phyloP scores from a whole-genome alignment of 371 early-diverging fungal genomes.

The Mucor plumbeus region DNA sequence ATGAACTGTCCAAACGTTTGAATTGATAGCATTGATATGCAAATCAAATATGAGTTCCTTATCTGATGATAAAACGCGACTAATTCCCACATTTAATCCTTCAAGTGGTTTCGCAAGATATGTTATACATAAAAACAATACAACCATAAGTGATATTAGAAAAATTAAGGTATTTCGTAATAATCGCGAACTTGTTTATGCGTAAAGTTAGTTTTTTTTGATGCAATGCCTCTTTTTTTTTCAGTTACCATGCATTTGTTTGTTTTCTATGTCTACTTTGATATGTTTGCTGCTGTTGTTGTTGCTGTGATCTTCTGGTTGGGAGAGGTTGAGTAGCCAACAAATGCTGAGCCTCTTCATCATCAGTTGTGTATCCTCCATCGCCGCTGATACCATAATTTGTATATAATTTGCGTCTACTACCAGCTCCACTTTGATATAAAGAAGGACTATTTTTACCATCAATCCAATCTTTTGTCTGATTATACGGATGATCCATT shows the following conservation, averaged over 20 bases:
- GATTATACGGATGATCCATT: slow-evolving; percentile 21
- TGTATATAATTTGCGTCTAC: slow-evolving; percentile 3
- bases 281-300: not conserved
- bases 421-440: not conserved
- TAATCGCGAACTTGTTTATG: slow-evolving; percentile 15
- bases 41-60: slow-evolving; percentile 73
- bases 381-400: slow-evolving; percentile 14
- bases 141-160: not conserved
- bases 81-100: slow-evolving; percentile 53
- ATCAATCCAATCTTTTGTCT: slow-evolving; percentile 7
- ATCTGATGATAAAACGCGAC: slow-evolving; percentile 67
- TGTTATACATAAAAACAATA: slow-evolving; percentile 21
- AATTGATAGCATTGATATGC: slow-evolving; percentile 59
- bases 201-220: not conserved
- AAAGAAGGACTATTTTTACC: slow-evolving; percentile 11
- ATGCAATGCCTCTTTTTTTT: not conserved
- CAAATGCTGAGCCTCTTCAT: slow-evolving; percentile 41
- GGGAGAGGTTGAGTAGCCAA: slow-evolving; percentile 5
- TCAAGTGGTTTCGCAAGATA: slow-evolving; percentile 49
- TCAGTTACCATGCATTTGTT: slow-evolving; percentile 10
- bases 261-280: not conserved
- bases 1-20: slow-evolving; percentile 63
- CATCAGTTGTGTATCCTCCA: slow-evolving; percentile 49
- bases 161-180: slow-evolving; percentile 14
- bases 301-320: slow-evolving; percentile 1